Evolutionary conservation across 495 filamentous ascomycete genomes (phyloP).

Genomic region (Parachaetomium inaequale): DNA sequence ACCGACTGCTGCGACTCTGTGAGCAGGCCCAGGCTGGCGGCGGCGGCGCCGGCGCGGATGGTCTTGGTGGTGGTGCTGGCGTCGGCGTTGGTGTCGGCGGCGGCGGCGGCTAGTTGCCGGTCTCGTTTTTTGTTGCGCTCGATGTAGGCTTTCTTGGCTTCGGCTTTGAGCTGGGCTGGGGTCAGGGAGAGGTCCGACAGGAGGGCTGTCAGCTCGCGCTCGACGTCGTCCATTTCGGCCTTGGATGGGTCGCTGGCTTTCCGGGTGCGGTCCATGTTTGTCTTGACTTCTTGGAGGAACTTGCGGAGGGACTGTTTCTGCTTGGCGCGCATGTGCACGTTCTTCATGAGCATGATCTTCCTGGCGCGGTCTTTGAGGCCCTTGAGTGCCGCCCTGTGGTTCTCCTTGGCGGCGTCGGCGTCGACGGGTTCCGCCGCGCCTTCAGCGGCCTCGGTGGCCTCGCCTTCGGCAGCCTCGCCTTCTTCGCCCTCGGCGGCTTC

Average conservation of each 20-base stretch:
- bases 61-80: neutral
- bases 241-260: constrained; percentile 11
- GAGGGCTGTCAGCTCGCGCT: constrained; percentile 30
- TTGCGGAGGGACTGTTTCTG: constrained; percentile 39
- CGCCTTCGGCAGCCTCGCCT: constrained; percentile 28
- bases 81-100: no score
- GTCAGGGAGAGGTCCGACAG: constrained; percentile 20
- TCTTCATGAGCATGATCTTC: constrained; percentile 21
- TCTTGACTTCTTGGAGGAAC: constrained; percentile 32
- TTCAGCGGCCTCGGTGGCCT: constrained; percentile 24
- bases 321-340: constrained; percentile 23
- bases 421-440: constrained; percentile 23
- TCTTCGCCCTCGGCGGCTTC: constrained; percentile 29
- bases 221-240: neutral
- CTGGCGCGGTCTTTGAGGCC: constrained; percentile 26
- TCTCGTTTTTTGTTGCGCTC: constrained; percentile 28
- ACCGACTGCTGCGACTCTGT: constrained; percentile 9
- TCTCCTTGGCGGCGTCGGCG: constrained; percentile 29
- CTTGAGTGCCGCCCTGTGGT: constrained; percentile 28
- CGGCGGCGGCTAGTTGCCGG: no score
- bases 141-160: neutral
- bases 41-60: neutral
- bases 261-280: constrained; percentile 22
- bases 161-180: neutral
- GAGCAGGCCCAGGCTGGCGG: constrained; percentile 4